Evolutionary conservation across 306 rosid genomes (phyloP).

Genomic region (Cucurbita moschata): DNA sequence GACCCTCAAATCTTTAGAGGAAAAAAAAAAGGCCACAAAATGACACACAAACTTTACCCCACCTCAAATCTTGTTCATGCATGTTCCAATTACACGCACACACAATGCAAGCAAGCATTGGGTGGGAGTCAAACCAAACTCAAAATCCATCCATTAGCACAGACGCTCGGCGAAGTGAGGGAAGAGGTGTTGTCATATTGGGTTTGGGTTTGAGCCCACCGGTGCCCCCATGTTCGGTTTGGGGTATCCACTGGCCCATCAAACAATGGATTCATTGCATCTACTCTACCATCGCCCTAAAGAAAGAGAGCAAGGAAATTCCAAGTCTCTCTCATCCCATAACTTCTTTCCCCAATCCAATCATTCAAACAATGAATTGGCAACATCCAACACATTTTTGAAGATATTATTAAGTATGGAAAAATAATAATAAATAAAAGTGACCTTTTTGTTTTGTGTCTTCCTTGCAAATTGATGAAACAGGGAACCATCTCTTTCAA

Average conservation of each 20-base stretch:
- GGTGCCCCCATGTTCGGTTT: constrained; percentile 14
- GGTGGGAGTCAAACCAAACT: background rate
- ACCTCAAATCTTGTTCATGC: constrained; percentile 35
- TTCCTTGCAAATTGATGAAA: background rate
- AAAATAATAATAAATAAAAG: too few species aligned
- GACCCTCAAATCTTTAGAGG: background rate
- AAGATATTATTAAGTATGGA: too few species aligned
- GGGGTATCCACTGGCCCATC: constrained; percentile 37
- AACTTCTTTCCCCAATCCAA: constrained; percentile 18
- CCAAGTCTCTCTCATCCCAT: background rate
- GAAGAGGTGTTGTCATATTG: constrained; percentile 16
- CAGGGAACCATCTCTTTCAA: background rate
- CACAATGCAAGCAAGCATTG: constrained; percentile 16
- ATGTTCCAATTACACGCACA: constrained; percentile 25
- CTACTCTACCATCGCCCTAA: constrained; percentile 5
- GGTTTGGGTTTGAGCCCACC: constrained; percentile 32
- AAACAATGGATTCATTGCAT: constrained; percentile 62
- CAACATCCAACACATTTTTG: constrained; percentile 61
- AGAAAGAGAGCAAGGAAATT: background rate
- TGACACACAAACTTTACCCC: constrained; percentile 7
- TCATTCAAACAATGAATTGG: constrained; percentile 75
- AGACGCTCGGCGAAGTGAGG: too few species aligned
- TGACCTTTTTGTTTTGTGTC: background rate
- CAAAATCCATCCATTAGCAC: background rate
- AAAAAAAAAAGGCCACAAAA: background rate